Evolutionary conservation across 108 stramenopile genomes (phyloP), one percentile per base, ranked within the genome.

Genomic region (Epipyxis sp.): DNA sequence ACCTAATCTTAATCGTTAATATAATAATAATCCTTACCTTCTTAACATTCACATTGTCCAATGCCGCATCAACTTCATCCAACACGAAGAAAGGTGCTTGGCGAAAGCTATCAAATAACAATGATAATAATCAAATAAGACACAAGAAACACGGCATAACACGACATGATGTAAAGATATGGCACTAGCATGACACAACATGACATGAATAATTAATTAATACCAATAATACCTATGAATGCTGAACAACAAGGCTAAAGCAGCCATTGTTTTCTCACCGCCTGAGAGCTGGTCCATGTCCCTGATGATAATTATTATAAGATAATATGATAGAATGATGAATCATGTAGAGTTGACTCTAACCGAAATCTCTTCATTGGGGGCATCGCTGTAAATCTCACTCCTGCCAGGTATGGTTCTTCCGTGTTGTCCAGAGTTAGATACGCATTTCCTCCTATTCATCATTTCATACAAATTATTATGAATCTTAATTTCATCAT

Each of bases 201-300:
- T n/a, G n/a, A n/a, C n/a, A n/a, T n/a, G n/a, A n/a, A n/a, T n/a
- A n/a, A n/a, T n/a, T 16, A 16, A 57, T 57, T 57, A 25, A 20
- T 57, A 16, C 54, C 20, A 20, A 20, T 16, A 16, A 20, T 87
- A 98, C 37, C 91, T 91, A 83, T 98, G 97, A 68, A 99, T 95
- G 44, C 96, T 95, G 88, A 99, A 99, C 59, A 99, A 84, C 3
- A 99, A 89, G 0, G 97, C 95, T 13, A 99, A 87, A 27, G 97
- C 95, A 0, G 99, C 99, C 0, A 99, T 92, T 35, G 99, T 99
- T 84, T 96, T 96, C 86, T 99, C 99, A 27, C 99, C 99, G n/a
- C 99, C 99, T 72, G 94, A 95, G 29, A 99, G 90, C 83, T 98
- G 97, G 46, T 97, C 95, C 95, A 99, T 98, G 71, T 98, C 97